These are phyloP conservation scores for Mangifera indica DNA, from an alignment of 345 rosid genomes.

Conservation along the genomic window DNA sequence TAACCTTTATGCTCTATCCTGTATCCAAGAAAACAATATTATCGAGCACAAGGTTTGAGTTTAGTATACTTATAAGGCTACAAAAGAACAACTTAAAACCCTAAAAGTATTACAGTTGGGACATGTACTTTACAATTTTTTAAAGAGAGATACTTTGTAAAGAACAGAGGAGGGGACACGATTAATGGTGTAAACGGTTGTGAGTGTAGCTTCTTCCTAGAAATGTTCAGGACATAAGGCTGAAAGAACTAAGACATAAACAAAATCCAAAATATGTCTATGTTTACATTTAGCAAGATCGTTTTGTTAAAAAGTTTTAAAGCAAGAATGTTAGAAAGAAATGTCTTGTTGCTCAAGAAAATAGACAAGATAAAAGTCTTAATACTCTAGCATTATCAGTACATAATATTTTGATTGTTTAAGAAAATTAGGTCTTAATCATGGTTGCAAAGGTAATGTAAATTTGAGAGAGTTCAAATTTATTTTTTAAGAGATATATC, in stretches of 20 bases:
- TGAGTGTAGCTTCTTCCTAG: slow-evolving; percentile 13
- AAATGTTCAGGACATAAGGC: neutral
- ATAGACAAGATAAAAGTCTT: neutral
- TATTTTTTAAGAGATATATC: no score
- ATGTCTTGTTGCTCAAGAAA: neutral
- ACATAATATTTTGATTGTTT: neutral
- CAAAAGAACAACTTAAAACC: neutral
- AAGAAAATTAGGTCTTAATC: slow-evolving; percentile 1
- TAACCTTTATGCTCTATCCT: slow-evolving; percentile 3
- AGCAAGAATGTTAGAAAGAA: neutral
- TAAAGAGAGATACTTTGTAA: neutral
- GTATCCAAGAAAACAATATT: slow-evolving; percentile 10
- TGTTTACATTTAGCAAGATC: slow-evolving; percentile 2
- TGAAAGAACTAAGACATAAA: slow-evolving; percentile 7
- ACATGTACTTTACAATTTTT: neutral
- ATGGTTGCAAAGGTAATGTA: no score
- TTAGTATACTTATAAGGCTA: neutral
- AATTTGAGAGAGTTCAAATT: no score
- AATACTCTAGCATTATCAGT: slow-evolving; percentile 3
- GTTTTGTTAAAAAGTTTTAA: slow-evolving; percentile 18
- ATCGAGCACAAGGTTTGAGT: neutral
- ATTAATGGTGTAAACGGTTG: slow-evolving; percentile 7
- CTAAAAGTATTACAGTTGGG: neutral
- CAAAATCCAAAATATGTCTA: slow-evolving; percentile 4
- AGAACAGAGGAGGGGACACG: neutral